Evolutionary conservation across 2,329 filamentous ascomycete species (phyloP), one percentile per base, ranked within the genome.

Genomic region (Cryphonectria radicalis): DNA sequence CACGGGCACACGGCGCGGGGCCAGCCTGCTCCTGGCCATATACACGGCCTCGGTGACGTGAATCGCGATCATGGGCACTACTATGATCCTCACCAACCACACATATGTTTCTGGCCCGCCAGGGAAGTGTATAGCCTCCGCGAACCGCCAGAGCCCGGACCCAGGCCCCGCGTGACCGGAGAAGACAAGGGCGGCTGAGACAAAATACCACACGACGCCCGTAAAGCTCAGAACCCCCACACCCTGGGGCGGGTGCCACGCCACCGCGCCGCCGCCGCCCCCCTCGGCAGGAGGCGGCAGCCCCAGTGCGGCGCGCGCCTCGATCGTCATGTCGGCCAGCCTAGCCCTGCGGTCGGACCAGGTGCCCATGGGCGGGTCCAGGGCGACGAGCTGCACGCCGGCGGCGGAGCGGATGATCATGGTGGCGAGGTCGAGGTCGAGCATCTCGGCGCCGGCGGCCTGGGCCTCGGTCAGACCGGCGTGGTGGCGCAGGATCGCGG

Each of bases 401-500:
- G 85, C 82, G 32, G 83, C 82, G 72, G 88, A 88, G 69, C 76
- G 77, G 76, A 95, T 85, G 50, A 84, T 88, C 81, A 98, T 87
- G 74, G 86, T 80, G 50, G 84, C 80, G 70, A 93, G 85, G 43
- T 86, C 85, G 73, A 97, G 84, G 78, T 94, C 91, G 69, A 85
- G 83, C 74, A 97, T 84, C 55, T 84, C 81, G 28, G 92, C 70
- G 28, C 73, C 75, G 62, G 75, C 67, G 42, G 75, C 74, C 42
- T 77, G 68, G 22, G 70, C 63, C 28, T 84, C 82, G 70, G 87
- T 87, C 62, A 93, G 83, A 22, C 84, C 80, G 78, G 84, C 85
- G 83, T 90, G 94, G 80, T 94, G 88, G 74, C 90, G 90, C n/a
- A 97, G 88, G 81, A 95, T 97, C 78, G 92, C 87, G 70, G 88